Base-by-base conservation (phyloP, 495 filamentous ascomycete species). In the Lophium mytilinum region DNA sequence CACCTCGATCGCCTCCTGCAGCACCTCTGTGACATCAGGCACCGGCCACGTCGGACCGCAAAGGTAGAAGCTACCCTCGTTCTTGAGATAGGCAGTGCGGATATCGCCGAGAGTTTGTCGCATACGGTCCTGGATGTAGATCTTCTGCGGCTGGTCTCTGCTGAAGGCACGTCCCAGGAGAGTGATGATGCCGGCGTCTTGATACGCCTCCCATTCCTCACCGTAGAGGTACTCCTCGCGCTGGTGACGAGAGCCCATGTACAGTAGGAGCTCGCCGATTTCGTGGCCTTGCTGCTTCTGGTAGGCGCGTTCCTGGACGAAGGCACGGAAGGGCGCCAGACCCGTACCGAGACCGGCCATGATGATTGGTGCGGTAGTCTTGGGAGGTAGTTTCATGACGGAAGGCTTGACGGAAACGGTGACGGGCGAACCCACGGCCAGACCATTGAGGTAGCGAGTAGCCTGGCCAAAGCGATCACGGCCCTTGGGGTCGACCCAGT, bases 271-370 rank as follows among this genome's bases (percentile, higher is more conserved):
- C 33, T 90, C 76, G 45, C 93, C 93, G 64, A 98, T 95, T 55
- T 93, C 85, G 74, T 91, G 89, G 69, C 93, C 93, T 73, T 94
- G 88, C 36, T 86, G 82, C 74, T 95, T 94, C 72, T 97, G 92
- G 81, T 91, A 90, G 15, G 93, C 93, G 41, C 93, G 92, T 76
- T 98, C 90, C 73, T 98, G 94, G 50, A 96, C 86, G 68, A 98
- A 98, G 49, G 93, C 93, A 59, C 93, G 87, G 87, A 97, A 98
- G 34, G 93, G 93, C 7, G 93, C 93, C 15, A 98, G 84, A 67
- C 93, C 93, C 3, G 93, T 98, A 60, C 93, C 93, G n/a, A 98
- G 87, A 73, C 93, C 93, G 34, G 93, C 93, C 93, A 98, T 98
- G 78, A 98, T 96, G 58, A 98, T 80, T 9, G 93, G 93, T 53